Evolutionary conservation across 202 grass and related monocot species (phyloP), one percentile per base, ranked within the genome.

Genomic region (Brachypodium distachyon): DNA sequence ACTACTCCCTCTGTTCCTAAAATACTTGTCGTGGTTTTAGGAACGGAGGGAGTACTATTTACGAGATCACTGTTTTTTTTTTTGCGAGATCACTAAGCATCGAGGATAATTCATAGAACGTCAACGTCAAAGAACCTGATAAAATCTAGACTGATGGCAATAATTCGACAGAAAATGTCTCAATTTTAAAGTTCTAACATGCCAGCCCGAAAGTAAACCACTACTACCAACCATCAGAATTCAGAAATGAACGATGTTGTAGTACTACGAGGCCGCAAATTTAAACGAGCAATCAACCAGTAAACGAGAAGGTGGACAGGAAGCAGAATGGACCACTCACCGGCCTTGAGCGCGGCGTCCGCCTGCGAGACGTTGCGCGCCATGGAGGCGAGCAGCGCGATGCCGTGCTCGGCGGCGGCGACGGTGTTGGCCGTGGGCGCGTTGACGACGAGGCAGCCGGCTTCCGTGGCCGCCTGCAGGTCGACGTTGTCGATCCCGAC

Each of bases 401-500:
- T 91, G 56, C 63, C 93, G 68, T 97, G 93, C 88, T 97, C 93
- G 5, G 93, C 90, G 13, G 93, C 87, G 22, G 93, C 93, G 81
- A 97, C 74, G 34, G 93, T 97, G 56, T 97, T 97, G 7, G 93
- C 90, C 0, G 85, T 93, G 42, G 90, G 93, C 40, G 87, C 93
- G 72, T 97, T 97, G 47, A 97, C 90, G 59, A 97, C 90, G 79
- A 97, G 84, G 79, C 93, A 97, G 0, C 93, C 93, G 0, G 66
- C 83, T 83, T 97, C 90, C 0, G 93, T 97, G 0, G 93, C 93
- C 0, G 93, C 90, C 51, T 88, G 87, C 25, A 97, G 71, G 81
- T 97, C 93, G 61, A 97, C 87, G 76, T 97, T 97, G 85, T 97
- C 93, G 81, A 93, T 97, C 75, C 93, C 90, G 26, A 97, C 90